Conservation (phyloP, 805 yeast species). For the Ogataea trehalophila region DNA sequence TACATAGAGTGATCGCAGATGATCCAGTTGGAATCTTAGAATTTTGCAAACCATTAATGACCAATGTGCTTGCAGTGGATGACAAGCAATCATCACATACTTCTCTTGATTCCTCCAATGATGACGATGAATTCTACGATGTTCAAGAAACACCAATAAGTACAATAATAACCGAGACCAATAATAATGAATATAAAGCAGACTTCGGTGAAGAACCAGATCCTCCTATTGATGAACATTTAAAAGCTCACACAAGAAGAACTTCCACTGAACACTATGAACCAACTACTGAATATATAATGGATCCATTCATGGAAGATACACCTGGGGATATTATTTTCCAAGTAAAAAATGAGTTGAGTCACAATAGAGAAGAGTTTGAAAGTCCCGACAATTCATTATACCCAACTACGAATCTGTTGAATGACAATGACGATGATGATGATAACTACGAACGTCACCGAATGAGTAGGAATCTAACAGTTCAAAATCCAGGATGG, state of each 20-base stretch:
- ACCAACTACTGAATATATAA: too few relatives aligned
- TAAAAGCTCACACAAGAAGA: too few relatives aligned
- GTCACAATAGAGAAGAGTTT: not conserved
- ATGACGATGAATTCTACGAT: slow-evolving; percentile 7
- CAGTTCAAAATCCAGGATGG: too few relatives aligned
- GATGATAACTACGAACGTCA: not conserved
- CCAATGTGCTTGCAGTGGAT: not conserved
- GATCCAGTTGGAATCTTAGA: not conserved
- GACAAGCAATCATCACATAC: not conserved
- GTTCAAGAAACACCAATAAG: slow-evolving; percentile 1
- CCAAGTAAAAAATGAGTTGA: too few relatives aligned
- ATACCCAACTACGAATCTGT: not conserved
- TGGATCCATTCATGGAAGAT: too few relatives aligned
- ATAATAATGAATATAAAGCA: not conserved
- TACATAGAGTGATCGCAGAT: not conserved
- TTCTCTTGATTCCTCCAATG: not conserved
- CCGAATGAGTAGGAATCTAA: not conserved
- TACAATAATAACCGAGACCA: not conserved
- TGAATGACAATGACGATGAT: not conserved
- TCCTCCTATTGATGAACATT: not conserved
- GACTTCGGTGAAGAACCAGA: not conserved
- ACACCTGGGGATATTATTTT: too few relatives aligned
- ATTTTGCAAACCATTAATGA: too few relatives aligned
- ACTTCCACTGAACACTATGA: too few relatives aligned
- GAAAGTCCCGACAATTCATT: slow-evolving; percentile 1